phyloP scores from a whole-genome alignment of 805 yeast species.

The Zygoascus ofunaensis region DNA sequence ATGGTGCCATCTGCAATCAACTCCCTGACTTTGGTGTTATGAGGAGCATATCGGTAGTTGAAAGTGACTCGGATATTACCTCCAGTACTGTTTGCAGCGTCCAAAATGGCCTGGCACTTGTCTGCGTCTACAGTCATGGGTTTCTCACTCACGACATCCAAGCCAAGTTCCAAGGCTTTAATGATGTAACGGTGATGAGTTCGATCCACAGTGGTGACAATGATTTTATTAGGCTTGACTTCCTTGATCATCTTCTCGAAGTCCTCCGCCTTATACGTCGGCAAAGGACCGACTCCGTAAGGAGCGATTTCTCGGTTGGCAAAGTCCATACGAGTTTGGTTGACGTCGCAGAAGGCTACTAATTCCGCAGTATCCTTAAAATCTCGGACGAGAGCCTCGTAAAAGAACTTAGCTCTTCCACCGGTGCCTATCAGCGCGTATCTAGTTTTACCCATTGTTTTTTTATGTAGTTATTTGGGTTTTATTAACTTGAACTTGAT shows the following conservation, averaged over 20 bases:
- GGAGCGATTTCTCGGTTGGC: slow-evolving; percentile 7
- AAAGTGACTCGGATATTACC: slow-evolving; percentile 10
- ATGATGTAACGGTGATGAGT: slow-evolving; percentile 13
- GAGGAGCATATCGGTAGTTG: slow-evolving; percentile 14
- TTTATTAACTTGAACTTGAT: too few species aligned
- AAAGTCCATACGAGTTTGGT: slow-evolving; percentile 12
- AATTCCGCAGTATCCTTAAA: slow-evolving; percentile 7
- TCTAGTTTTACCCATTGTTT: slow-evolving; percentile 3
- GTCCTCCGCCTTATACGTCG: slow-evolving; percentile 11
- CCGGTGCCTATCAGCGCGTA: slow-evolving; percentile 14
- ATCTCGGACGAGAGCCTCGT: slow-evolving; percentile 8
- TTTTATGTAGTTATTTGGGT: too few species aligned
- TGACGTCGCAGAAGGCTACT: slow-evolving; percentile 11
- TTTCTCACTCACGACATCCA: slow-evolving; percentile 11
- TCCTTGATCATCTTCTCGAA: slow-evolving; percentile 11
- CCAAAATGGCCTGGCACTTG: slow-evolving; percentile 12
- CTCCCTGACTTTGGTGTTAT: slow-evolving; percentile 11
- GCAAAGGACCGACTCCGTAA: slow-evolving; percentile 9
- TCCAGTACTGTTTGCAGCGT: slow-evolving; percentile 11
- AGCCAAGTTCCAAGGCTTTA: slow-evolving; percentile 12
- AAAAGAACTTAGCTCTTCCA: slow-evolving; percentile 12
- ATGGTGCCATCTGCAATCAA: slow-evolving; percentile 9
- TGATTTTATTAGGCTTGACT: slow-evolving; percentile 9
- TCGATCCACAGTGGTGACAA: slow-evolving; percentile 13
- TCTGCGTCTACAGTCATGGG: slow-evolving; percentile 12